These are phyloP conservation scores for Fraxinus greggii DNA, from an alignment of 305 asterid genomes.

Conservation along the genomic window DNA sequence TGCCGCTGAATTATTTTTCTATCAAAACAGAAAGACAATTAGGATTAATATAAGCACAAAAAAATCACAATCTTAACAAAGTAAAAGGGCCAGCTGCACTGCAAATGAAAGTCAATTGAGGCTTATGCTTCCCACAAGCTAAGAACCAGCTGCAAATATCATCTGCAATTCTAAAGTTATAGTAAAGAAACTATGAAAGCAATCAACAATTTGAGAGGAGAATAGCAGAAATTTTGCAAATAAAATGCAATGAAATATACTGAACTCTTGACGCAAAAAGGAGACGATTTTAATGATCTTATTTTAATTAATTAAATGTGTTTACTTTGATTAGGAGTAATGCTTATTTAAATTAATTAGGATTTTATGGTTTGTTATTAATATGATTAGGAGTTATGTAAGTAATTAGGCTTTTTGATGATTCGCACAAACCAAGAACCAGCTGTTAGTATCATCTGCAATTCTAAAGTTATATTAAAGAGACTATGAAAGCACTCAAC, in stretches of 20 bases:
- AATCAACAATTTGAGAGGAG: slow-evolving; percentile 7
- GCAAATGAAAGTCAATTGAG: background rate
- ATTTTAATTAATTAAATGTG: background rate
- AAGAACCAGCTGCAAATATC: background rate
- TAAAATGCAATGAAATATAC: slow-evolving; percentile 8
- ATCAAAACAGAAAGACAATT: slow-evolving; percentile 24
- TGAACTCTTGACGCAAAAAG: background rate
- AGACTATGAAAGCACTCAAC: background rate
- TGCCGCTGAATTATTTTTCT: slow-evolving; percentile 54
- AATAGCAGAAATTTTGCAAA: slow-evolving; percentile 5
- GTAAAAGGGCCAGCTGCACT: background rate
- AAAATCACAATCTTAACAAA: background rate
- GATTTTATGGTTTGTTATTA: background rate
- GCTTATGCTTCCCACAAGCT: background rate
- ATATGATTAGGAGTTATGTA: background rate
- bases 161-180: slow-evolving; percentile 10
- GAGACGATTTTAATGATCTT: background rate
- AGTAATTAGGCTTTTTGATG: background rate
- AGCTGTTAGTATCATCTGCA: background rate
- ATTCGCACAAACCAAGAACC: background rate
- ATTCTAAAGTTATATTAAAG: slow-evolving; percentile 10
- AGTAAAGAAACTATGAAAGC: background rate
- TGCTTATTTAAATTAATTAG: background rate
- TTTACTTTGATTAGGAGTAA: background rate
- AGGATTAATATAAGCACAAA: slow-evolving; percentile 19